Evolutionary conservation across 2,329 filamentous ascomycete genomes (phyloP).

Genomic region (Ceratocystis diversiconidia): DNA sequence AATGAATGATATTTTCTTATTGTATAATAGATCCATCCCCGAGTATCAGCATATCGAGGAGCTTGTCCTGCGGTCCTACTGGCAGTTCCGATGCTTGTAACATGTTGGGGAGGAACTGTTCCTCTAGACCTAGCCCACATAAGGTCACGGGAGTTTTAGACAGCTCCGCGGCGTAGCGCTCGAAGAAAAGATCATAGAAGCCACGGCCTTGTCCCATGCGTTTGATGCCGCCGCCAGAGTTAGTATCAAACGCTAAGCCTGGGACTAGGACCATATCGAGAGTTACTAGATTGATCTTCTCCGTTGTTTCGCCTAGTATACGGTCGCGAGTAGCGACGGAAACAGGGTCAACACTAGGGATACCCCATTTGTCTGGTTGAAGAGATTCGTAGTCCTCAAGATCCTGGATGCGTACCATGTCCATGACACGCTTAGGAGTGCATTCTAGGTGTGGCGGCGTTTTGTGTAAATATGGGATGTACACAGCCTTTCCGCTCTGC

Average conservation of each 20-base stretch:
- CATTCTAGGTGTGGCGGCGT: slow-evolving; percentile 32
- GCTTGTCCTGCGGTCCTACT: slow-evolving; percentile 11
- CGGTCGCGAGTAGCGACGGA: slow-evolving; percentile 55
- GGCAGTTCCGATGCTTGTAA: slow-evolving; percentile 1
- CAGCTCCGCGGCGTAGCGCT: slow-evolving; percentile 44
- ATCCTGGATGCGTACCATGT: slow-evolving; percentile 72
- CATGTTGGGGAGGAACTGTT: slow-evolving; percentile 58
- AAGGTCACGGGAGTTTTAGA: slow-evolving; percentile 30
- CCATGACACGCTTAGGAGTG: slow-evolving; percentile 62
- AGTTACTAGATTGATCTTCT: slow-evolving; percentile 31
- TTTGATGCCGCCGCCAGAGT: slow-evolving; percentile 42
- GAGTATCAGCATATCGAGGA: slow-evolving; percentile 10
- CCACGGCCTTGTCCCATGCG: slow-evolving; percentile 88
- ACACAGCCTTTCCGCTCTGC: slow-evolving; percentile 64
- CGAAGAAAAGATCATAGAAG: slow-evolving; percentile 90
- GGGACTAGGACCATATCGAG: slow-evolving; percentile 85
- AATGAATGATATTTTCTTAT: neutral
- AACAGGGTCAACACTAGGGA: slow-evolving; percentile 62
- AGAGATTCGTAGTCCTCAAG: slow-evolving; percentile 66
- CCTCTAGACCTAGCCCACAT: slow-evolving; percentile 68
- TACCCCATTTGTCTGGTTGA: slow-evolving; percentile 75
- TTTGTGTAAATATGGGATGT: slow-evolving; percentile 76
- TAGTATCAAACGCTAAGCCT: slow-evolving; percentile 75
- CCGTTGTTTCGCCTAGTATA: slow-evolving; percentile 51
- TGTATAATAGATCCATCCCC: slow-evolving; percentile 15